Evolutionary conservation across 1,284 basidiomycete genomes (phyloP).

Genomic region (Trichosporon asahii): DNA sequence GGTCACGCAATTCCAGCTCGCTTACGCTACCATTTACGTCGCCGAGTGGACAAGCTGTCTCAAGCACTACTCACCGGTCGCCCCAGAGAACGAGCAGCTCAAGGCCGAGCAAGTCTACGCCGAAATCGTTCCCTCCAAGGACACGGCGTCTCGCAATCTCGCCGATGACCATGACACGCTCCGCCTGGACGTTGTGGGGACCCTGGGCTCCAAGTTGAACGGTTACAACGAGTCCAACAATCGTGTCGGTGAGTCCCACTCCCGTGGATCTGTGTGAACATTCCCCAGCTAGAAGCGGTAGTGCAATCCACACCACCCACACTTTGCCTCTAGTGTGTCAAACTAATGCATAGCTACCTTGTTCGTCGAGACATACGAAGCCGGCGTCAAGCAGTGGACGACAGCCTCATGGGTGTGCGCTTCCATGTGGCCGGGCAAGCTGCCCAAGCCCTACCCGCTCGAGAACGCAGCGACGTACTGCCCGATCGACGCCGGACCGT

Average conservation of each 20-base stretch:
- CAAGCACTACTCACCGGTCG: constrained; percentile 27
- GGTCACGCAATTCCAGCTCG: constrained; percentile 23
- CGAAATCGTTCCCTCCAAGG: constrained; percentile 58
- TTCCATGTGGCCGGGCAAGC: constrained; percentile 66
- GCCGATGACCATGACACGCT: constrained; percentile 43
- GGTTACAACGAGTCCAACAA: constrained; percentile 60
- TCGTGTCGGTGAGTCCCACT: not conserved
- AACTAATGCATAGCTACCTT: constrained; percentile 63
- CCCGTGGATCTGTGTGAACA: not conserved
- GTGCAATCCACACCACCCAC: not conserved
- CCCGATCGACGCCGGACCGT: constrained; percentile 67
- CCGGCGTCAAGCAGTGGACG: constrained; percentile 69
- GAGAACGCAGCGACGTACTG: constrained; percentile 61
- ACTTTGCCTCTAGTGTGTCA: constrained; percentile 13
- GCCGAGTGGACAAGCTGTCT: constrained; percentile 35
- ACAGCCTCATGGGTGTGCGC: constrained; percentile 72
- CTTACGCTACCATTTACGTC: constrained; percentile 29
- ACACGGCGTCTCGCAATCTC: constrained; percentile 46
- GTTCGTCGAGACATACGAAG: constrained; percentile 72
- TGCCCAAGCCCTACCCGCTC: constrained; percentile 54
- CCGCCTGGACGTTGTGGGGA: constrained; percentile 47
- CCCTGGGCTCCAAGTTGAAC: constrained; percentile 55
- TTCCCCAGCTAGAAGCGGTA: not conserved
- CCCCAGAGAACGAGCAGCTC: constrained; percentile 47
- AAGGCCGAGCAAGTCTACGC: constrained; percentile 68